Base-by-base conservation (phyloP, 129 eudicot genomes). In the Calendula officinalis region DNA sequence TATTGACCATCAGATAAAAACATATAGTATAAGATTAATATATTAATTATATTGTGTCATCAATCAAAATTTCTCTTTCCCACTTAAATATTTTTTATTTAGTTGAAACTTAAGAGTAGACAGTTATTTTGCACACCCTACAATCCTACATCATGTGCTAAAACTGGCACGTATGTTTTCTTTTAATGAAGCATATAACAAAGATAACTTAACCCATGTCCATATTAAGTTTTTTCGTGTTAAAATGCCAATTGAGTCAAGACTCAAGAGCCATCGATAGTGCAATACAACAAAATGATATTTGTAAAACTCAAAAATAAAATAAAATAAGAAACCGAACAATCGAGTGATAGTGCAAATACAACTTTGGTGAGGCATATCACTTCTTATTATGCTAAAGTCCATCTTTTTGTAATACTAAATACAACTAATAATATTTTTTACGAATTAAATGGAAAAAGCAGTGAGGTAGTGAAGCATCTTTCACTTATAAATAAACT, bases 341-440 rank as follows among this genome's bases (percentile, higher is more conserved):
- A 45, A 55, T 46, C 55, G 44, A 56, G 59, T 49, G 71, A 73
- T 64, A 43, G 71, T 72, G 77, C 66, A 64, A 55, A 56, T 60
- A 68, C 70, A 43, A 60, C 70, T 75, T 67, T 68, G 40, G 47
- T 15, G 55, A 76, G 60, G 66, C 46, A 68, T 46, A 45, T 68
- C 37, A 52, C 35, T 36, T 64, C 10, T 72, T 56, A 27, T 12
- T 47, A 60, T 34, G 32, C 10, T 16, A n/a, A 16, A 43, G 65
- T 55, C 54, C 48, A 42, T 56, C 48, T 27, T 59, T 59, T 63
- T 63, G 56, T 55, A 73, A 66, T 36, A 54, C 4, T 15, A 55
- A 73, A 44, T 45, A 66, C 34, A 55, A 60, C 43, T 46, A 64
- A 50, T 58, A 58, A 49, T 14, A 69, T 64, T 64, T 42, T 53